Evolutionary conservation across 495 filamentous ascomycete species (phyloP), one percentile per base, ranked within the genome.

Genomic region (Letharia lupina): DNA sequence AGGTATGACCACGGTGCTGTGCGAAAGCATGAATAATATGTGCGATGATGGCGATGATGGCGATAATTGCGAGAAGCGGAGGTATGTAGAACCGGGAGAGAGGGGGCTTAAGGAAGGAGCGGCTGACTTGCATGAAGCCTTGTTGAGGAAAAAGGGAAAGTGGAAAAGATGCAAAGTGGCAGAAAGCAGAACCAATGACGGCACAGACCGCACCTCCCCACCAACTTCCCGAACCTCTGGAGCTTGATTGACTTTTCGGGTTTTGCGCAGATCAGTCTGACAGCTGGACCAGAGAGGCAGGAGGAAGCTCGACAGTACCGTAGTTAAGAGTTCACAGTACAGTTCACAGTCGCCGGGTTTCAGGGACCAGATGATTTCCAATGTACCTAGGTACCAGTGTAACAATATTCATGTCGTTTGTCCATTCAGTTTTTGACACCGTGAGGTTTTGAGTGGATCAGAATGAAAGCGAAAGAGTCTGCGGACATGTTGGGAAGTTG

Each of bases 121-220:
- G 62, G 62, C 18, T 31, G 16, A 52, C 63, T 64, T 54, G n/a
- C 12, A 39, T 35, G 23, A 64, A 35, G 39, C 45, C 54, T 35
- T 40, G 23, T 28, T 28, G 37, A 39, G n/a, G 18, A 62, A 64
- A 47, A n/a, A 9, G 62, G 33, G 7, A 11, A 59, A 47, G 23
- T 47, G 33, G 47, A 12, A 2, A 4, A 12, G 41, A 44, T 44
- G 41, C 41, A 44, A 13, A 3, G 8, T 28, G 12, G 41, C 13
- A 3, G 12, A 13, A 44, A 13, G 12, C 10, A 11, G 20, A 48
- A 20, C 45, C 44, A 61, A 52, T 61, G 9, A 54, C 18, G 16
- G 45, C 57, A 6, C 4, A 44, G 31, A 31, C n/a, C 6, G 63
- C 42, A 56, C 41, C 39, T 31, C 42, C 42, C 23, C 23, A 28